Evolutionary conservation across 2,329 filamentous ascomycete species (phyloP), one percentile per base, ranked within the genome.

Genomic region (Exophiala mesophila): DNA sequence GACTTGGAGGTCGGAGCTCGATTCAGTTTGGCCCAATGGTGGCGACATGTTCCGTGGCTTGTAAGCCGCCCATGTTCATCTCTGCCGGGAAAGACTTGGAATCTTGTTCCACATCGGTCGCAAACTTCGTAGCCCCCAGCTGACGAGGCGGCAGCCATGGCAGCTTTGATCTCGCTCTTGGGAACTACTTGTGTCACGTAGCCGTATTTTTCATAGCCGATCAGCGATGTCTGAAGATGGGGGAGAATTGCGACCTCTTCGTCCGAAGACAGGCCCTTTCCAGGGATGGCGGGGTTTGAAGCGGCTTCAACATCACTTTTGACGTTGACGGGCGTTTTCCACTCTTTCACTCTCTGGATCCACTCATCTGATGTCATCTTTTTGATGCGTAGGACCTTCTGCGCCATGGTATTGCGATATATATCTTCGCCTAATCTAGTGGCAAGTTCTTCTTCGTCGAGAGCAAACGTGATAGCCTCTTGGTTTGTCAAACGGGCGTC

Each of bases 11-110:
- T 74, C 59, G 53, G 68, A 1, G 83, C 77, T 18, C 76, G 75
- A 41, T 83, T 77, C 1, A 74, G 67, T 61, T 80, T 86, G 7
- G 83, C 87, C 57, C 82, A 87, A 60, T 98, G 92, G 62, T 90
- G 82, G 1, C 70, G 80, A 65, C 94, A 98, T 24, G 70, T 68
- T 0, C 89, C 89, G 17, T 86, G 86, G 0, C 81, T 83, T 12
- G 95, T 74, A 2, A 84, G 74, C 0, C 81, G 82, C 33, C 94
- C 92, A 54, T 82, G 76, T 45, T 82, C 77, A 40, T 88, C 78
- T 30, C 90, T 80, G 3, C 88, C 87, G 0, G 89, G 88, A 52
- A 94, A 97, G 3, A 95, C 87, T 58, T 95, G 87, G 58, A 98
- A 98, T 16, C 90, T 81, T 23, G 80, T 80, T 30, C 74, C 74